phyloP scores from a whole-genome alignment of 2,329 filamentous ascomycete genomes.

The Dactylellina sp. region DNA sequence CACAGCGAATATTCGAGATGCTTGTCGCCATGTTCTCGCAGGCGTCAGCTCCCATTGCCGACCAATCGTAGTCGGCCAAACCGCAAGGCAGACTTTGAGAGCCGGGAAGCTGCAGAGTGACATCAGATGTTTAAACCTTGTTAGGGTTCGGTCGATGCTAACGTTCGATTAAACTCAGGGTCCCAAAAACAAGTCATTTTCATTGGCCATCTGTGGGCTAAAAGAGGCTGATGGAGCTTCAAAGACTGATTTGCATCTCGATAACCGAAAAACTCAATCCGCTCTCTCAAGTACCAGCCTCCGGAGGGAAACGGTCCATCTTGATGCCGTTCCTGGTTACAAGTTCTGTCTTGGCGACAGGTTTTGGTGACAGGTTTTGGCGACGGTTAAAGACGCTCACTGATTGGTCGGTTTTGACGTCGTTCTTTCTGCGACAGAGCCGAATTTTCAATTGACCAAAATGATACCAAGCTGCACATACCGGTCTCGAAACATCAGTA shows the following conservation, averaged over 20 bases:
- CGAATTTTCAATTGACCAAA: neutral
- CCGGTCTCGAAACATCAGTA: no score
- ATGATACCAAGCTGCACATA: no score
- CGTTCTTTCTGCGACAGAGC: neutral
- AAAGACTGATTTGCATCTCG: no score
- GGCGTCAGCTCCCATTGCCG: neutral
- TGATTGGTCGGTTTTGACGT: no score
- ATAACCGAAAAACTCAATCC: neutral
- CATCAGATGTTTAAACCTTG: constrained; percentile 22
- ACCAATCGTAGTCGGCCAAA: constrained; percentile 31
- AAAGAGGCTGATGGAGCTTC: no score
- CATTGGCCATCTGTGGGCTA: no score
- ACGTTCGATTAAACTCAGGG: constrained; percentile 7
- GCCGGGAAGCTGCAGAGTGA: constrained; percentile 14
- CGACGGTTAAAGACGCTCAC: neutral
- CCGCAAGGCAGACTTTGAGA: constrained; percentile 47
- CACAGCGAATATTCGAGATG: constrained; percentile 22
- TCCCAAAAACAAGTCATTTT: neutral
- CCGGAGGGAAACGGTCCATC: neutral
- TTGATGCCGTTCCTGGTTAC: no score
- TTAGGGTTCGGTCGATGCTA: neutral
- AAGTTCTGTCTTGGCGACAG: no score
- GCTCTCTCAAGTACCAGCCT: neutral
- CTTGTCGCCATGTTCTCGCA: neutral
- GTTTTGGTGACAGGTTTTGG: neutral